Conservation (phyloP, 257 asterid genomes). For the Prunella vulgaris region DNA sequence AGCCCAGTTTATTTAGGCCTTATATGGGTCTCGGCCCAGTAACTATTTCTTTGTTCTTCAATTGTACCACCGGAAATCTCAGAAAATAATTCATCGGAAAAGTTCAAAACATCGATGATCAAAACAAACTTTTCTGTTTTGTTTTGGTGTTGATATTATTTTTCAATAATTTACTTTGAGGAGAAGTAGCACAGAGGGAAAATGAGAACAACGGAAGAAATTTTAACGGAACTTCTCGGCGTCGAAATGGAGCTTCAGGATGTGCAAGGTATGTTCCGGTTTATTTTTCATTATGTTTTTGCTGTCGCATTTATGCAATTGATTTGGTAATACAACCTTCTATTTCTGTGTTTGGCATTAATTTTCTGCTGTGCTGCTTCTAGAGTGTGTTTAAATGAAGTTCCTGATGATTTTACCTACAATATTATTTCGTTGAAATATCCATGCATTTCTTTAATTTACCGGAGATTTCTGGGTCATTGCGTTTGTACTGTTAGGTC, state of each 20-base stretch:
- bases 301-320: not conserved
- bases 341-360: not conserved
- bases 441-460: not conserved
- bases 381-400: not conserved
- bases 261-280: conserved; percentile 54
- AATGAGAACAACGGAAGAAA: conserved; percentile 64
- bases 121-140: too few relatives aligned
- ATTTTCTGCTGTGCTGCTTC: not conserved
- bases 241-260: conserved; percentile 83
- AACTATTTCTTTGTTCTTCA: not conserved
- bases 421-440: not conserved
- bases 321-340: not conserved
- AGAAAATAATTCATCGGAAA: not conserved
- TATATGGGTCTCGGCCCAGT: not conserved
- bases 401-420: not conserved
- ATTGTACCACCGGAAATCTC: not conserved
- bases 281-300: not conserved
- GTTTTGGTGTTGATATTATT: too few relatives aligned
- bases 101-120: not conserved
- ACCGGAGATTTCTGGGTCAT: not conserved
- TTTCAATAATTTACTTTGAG: not conserved
- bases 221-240: conserved; percentile 69
- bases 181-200: not conserved
- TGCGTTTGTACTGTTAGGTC: not conserved
- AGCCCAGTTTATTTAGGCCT: not conserved